A percentile compares a stretch with the other conserved stretches of the same genome.
Conservation (phyloP, 2,329 filamentous ascomycete genomes). For the Eurotiales sp. region DNA sequence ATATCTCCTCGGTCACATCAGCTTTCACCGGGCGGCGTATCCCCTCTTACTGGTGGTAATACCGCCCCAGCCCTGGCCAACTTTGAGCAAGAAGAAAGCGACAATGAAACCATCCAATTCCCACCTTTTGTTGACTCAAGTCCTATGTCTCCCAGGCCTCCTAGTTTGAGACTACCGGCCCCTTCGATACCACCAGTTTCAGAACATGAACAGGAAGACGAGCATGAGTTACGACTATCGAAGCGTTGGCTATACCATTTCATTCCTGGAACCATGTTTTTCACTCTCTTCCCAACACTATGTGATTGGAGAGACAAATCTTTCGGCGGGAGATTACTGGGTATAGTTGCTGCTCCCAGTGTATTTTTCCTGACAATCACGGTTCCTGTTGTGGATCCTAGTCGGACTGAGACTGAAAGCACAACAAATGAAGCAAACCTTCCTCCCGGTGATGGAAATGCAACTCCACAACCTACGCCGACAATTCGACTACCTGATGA, state of each 20-base stretch:
- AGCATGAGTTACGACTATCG: slow-evolving; percentile 41
- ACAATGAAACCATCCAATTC: slow-evolving; percentile 54
- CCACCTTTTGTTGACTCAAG: slow-evolving; percentile 59
- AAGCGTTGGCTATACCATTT: slow-evolving; percentile 78
- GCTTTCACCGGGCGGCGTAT: slow-evolving; percentile 24
- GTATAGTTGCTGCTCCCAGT: slow-evolving; percentile 78
- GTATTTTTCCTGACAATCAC: slow-evolving; percentile 89
- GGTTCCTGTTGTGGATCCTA: slow-evolving; percentile 80
- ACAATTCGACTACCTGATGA: slow-evolving; percentile 34
- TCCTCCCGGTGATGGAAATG: slow-evolving; percentile 31
- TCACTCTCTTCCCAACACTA: slow-evolving; percentile 82
- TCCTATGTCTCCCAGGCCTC: slow-evolving; percentile 3
- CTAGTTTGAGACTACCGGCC: slow-evolving; percentile 1
- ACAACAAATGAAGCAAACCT: background rate
- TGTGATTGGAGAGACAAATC: slow-evolving; percentile 76
- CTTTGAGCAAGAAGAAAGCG: slow-evolving; percentile 14
- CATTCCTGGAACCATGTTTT: slow-evolving; percentile 64
- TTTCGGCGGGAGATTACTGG: slow-evolving; percentile 79
- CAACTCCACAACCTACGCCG: slow-evolving; percentile 20
- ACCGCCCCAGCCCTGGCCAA: slow-evolving; percentile 14
- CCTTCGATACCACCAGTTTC: background rate
- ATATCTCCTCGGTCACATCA: slow-evolving; percentile 17
- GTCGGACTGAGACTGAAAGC: slow-evolving; percentile 48
- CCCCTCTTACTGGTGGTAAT: slow-evolving; percentile 25
- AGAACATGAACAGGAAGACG: slow-evolving; percentile 35